A percentile compares a stretch with the other conserved stretches of the same genome.
phyloP scores from a whole-genome alignment of 495 filamentous ascomycete species.

The Penicillium manginii region DNA sequence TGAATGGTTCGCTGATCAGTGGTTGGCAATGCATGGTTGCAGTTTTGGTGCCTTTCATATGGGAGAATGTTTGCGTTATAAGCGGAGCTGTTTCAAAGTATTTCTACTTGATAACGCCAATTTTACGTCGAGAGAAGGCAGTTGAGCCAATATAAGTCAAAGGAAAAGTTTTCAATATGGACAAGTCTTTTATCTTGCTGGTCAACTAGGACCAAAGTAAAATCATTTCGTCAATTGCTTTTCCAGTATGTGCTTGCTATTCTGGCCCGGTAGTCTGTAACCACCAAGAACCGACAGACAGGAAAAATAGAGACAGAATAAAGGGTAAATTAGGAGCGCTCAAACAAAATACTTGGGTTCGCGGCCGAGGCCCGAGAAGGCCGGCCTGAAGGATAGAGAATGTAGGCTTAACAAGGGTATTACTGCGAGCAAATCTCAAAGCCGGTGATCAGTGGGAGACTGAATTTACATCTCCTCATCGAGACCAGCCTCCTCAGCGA shows the following conservation, averaged over 20 bases:
- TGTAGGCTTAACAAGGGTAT: constrained; percentile 50
- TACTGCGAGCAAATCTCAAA: constrained; percentile 46
- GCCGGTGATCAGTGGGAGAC: constrained; percentile 10
- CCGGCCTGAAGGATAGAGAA: constrained; percentile 37
- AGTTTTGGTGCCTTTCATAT: background rate
- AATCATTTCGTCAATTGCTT: constrained; percentile 36
- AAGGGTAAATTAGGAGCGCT: constrained; percentile 48
- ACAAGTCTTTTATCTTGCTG: background rate
- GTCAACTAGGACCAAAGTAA: background rate
- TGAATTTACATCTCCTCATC: constrained; percentile 48
- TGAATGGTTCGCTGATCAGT: constrained; percentile 10
- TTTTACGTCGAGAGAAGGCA: no score
- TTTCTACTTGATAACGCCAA: no score
- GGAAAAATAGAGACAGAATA: constrained; percentile 50
- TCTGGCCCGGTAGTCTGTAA: constrained; percentile 34
- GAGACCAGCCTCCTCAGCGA: constrained; percentile 47
- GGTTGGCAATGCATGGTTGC: no score
- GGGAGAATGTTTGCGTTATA: background rate
- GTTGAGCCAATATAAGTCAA: background rate
- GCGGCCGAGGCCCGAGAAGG: constrained; percentile 30
- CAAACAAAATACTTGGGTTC: constrained; percentile 45
- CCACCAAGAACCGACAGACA: constrained; percentile 29
- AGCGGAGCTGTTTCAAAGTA: background rate
- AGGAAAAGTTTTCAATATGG: background rate
- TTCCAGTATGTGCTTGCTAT: constrained; percentile 51